Evolutionary conservation across 116 monocot species (phyloP), one percentile per base, ranked within the genome.

Genomic region (Posidonia oceanica): DNA sequence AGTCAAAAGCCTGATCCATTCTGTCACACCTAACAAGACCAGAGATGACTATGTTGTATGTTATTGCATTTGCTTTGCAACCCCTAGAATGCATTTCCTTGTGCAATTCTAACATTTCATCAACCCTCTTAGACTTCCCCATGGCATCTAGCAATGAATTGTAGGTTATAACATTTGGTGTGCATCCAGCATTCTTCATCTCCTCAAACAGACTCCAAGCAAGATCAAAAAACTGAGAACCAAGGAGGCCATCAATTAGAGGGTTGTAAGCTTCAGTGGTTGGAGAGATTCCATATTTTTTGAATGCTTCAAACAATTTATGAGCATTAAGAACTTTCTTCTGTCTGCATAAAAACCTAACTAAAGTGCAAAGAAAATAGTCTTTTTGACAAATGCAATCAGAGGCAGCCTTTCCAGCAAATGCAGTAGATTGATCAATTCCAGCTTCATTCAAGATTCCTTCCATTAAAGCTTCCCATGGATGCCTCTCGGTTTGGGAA

Each of bases 1-100:
- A 87, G 39, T 87, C 81, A 61, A 93, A 80, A 74, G 98, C 98
- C 56, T 89, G 72, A 36, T 93, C 82, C 20, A 93, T 58, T 70
- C 71, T 82, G 38, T 72, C 38, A 0, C 75, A 87, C 65, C 76
- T 87, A 0, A 88, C 86, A 41, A 98, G 89, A 68, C 93, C 90
- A 29, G 83, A 81, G 68, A 98, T 87, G 63, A 93, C 64, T 44
- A 84, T 98, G 51, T 98, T 98, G 68, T 81, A 83, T 42, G 87
- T 84, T 72, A 93, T 80, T 37, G 14, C 57, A 70, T 85, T 87
- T 65, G 81, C 67, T 76, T 82, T 77, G 73, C 84, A 90, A 62
- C 81, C 84, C 40, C 54, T 86, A 0, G 72, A 62, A 53, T 78
- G 78, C 90, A 97, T 97, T 77, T 98, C 98, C 66, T 83, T 75